Evolutionary conservation across 805 yeast genomes (phyloP).

Genomic region (Priceomyces melissophilus): DNA sequence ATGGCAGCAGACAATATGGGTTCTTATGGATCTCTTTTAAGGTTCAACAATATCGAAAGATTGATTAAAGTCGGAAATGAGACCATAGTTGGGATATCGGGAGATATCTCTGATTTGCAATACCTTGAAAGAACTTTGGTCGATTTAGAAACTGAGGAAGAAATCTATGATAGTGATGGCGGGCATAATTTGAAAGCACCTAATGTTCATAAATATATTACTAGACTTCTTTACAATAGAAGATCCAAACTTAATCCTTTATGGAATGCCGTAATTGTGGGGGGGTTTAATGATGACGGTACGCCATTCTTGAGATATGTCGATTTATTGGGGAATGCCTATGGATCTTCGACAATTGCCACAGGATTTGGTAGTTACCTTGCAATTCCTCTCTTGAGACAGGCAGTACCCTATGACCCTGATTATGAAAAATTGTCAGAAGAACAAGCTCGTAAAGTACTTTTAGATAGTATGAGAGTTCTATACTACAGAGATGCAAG

Average conservation of each 20-base stretch:
- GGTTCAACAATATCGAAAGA: constrained; percentile 84
- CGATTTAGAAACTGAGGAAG: constrained; percentile 68
- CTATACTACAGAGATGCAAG: constrained; percentile 95
- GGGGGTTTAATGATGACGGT: constrained; percentile 70
- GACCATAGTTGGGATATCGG: constrained; percentile 89
- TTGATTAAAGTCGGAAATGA: constrained; percentile 77
- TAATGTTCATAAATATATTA: constrained; percentile 82
- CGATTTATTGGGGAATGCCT: constrained; percentile 88
- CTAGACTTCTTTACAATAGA: constrained; percentile 79
- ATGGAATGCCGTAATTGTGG: constrained; percentile 93
- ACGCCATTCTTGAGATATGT: constrained; percentile 78
- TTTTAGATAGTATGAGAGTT: constrained; percentile 88
- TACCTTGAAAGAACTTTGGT: constrained; percentile 71
- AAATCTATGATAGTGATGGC: constrained; percentile 72
- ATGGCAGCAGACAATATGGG: constrained; percentile 94
- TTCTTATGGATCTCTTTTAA: constrained; percentile 88
- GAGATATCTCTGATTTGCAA: constrained; percentile 94
- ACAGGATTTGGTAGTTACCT: constrained; percentile 96
- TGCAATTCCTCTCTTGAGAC: constrained; percentile 89
- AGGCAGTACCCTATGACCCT: constrained; percentile 72
- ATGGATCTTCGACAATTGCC: constrained; percentile 82
- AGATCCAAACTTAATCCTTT: constrained; percentile 92
- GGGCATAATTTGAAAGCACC: constrained; percentile 67
- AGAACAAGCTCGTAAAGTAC: constrained; percentile 71
- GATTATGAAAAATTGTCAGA: constrained; percentile 69